These are phyloP conservation scores for Cucumis hystrix DNA, from an alignment of 306 rosid species.

Conservation along the genomic window DNA sequence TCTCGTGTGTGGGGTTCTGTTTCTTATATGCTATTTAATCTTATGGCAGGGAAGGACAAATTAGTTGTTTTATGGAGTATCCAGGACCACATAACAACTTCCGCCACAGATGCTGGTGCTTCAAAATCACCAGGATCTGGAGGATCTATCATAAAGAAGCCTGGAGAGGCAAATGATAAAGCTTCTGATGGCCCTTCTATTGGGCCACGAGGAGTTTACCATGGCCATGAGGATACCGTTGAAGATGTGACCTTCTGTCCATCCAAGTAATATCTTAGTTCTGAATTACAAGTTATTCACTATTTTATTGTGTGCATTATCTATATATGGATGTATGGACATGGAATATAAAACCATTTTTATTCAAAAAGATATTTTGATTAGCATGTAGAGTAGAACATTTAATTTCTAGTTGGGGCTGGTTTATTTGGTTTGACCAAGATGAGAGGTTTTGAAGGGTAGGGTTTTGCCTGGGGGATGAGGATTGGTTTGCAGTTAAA, in stretches of 20 bases:
- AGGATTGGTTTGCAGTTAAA: neutral
- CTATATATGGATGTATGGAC: neutral
- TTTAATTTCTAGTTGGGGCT: neutral
- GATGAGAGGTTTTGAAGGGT: neutral
- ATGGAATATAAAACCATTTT: neutral
- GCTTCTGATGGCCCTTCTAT: conserved; percentile 67
- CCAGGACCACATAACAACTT: conserved; percentile 76
- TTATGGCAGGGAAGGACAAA: conserved; percentile 75
- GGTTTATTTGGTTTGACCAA: neutral
- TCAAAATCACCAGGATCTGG: conserved; percentile 42
- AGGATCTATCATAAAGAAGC: conserved; percentile 68
- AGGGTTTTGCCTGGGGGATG: neutral
- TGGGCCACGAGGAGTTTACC: conserved; percentile 87
- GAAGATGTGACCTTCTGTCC: conserved; percentile 99
- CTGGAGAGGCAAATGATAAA: conserved; percentile 71
- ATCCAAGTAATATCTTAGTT: conserved; percentile 47
- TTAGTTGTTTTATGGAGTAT: conserved; percentile 98
- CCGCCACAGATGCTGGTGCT: conserved; percentile 43
- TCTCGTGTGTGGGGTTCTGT: neutral
- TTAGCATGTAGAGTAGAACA: neutral
- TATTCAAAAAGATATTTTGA: neutral
- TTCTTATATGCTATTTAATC: neutral
- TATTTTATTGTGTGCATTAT: neutral
- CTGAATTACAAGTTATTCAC: neutral
- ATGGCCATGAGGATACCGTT: conserved; percentile 91